Conservation (phyloP, 2,329 filamentous ascomycete species). For the Pestalotiopsis sp. region DNA sequence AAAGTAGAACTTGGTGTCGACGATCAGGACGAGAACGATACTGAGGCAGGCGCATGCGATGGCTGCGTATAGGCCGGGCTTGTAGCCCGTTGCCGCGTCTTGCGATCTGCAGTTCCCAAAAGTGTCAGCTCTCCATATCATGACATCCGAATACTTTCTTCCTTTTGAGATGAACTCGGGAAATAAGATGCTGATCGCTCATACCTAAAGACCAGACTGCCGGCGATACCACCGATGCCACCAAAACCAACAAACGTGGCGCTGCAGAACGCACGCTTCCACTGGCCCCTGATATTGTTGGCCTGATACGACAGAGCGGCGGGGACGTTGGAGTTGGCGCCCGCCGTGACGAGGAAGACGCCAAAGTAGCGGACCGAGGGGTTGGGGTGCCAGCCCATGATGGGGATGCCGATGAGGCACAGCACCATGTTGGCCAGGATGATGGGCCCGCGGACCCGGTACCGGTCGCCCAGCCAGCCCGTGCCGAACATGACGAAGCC, state of each 20-base stretch:
- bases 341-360: slow-evolving; percentile 75
- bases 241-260: slow-evolving; percentile 76
- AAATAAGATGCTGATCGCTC: slow-evolving; percentile 16
- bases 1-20: slow-evolving; percentile 43
- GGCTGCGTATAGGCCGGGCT: slow-evolving; percentile 58
- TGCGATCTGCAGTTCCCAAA: slow-evolving; percentile 31
- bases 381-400: slow-evolving; percentile 69
- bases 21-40: slow-evolving; percentile 45
- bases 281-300: slow-evolving; percentile 85
- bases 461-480: slow-evolving; percentile 69
- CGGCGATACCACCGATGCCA: slow-evolving; percentile 76
- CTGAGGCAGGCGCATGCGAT: slow-evolving; percentile 52
- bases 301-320: slow-evolving; percentile 78
- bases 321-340: slow-evolving; percentile 78
- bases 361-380: slow-evolving; percentile 70
- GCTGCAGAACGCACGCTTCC: slow-evolving; percentile 80
- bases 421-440: slow-evolving; percentile 68
- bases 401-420: slow-evolving; percentile 68
- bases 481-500: slow-evolving; percentile 63
- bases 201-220: slow-evolving; percentile 66
- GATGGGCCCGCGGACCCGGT: slow-evolving; percentile 66
- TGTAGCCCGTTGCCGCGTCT: slow-evolving; percentile 54
- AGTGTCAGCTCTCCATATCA: neutral
- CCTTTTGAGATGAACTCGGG: neutral
- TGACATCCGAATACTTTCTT: no score